Conservation (phyloP, 768 basidiomycete genomes). For the Pleurotus ostreatus region DNA sequence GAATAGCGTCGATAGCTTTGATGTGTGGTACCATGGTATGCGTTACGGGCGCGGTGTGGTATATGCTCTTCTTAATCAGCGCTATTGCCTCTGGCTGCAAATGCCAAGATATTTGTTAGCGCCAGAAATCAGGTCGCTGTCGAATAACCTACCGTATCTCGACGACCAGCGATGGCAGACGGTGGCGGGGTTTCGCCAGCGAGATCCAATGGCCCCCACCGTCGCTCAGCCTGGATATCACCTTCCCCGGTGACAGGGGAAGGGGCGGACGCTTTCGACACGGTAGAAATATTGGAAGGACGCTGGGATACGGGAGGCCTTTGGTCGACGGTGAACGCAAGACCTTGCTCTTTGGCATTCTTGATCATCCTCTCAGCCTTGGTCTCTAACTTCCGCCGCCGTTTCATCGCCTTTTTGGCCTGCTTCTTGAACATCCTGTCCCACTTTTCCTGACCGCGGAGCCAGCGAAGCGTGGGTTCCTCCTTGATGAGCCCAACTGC, state of each 20-base stretch:
- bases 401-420: constrained; percentile 37
- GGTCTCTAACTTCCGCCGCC: constrained; percentile 40
- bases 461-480: constrained; percentile 63
- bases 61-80: constrained; percentile 51
- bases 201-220: constrained; percentile 57
- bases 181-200: constrained; percentile 68
- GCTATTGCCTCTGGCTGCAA: constrained; percentile 49
- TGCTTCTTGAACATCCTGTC: constrained; percentile 44
- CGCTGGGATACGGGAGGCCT: not conserved
- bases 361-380: constrained; percentile 40
- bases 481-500: constrained; percentile 76
- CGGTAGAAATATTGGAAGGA: not conserved
- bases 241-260: constrained; percentile 14
- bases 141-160: constrained; percentile 51
- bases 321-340: constrained; percentile 21
- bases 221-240: constrained; percentile 33
- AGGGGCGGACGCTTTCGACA: not conserved
- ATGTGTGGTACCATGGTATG: constrained; percentile 48
- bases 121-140: not conserved
- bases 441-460: constrained; percentile 57
- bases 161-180: constrained; percentile 63
- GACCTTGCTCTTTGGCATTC: constrained; percentile 43
- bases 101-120: not conserved
- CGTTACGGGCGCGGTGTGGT: constrained; percentile 50
- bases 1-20: constrained; percentile 38